Base-by-base conservation (phyloP, 345 rosid species). In the Reutealis trisperma region DNA sequence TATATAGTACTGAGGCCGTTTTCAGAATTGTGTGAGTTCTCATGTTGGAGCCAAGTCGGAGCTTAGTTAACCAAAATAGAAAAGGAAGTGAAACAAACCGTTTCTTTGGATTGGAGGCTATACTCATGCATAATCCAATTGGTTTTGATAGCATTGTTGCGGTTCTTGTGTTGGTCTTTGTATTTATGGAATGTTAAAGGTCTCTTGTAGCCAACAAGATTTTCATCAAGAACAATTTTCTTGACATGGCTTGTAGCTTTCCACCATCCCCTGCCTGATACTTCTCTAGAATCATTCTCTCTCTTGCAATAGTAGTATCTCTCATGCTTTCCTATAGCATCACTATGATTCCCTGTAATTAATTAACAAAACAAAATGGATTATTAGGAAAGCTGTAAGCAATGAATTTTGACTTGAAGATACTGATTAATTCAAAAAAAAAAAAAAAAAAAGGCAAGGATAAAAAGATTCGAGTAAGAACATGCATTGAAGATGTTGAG, bases 201-300 rank as follows among this genome's bases (percentile, higher is more conserved):
- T 73, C 77, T 79, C 27, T 79, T 79, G 21, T 10, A 15, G 14
- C 86, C 88, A 25, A 79, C 42, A 14, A 86, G 15, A 22, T 25
- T 5, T 14, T 75, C 57, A 59, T 71, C 74, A 9, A 45, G 70
- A 58, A 32, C 57, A 62, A 83, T 45, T 37, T 81, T 80, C 79
- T 86, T 83, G 11, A 86, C 77, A 75, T 83, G 86, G 75, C 88
- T 84, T 3, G 88, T 86, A 1, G 88, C 86, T 71, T 86, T 86
- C 88, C 88, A 86, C 88, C 88, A 86, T 49, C 86, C 88, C 51
- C 65, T 70, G 0, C 88, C 86, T 2, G 24, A 4, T 1, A 86
- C 88, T 82, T 83, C 85, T 13, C 86, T 64, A 0, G 88, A 86
- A 22, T 81, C 84, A 54, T 74, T 79, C 10, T 72, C 80, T 64